Evolutionary conservation across 495 filamentous ascomycete species (phyloP).

Genomic region (Aspergillus carlsbadensis): DNA sequence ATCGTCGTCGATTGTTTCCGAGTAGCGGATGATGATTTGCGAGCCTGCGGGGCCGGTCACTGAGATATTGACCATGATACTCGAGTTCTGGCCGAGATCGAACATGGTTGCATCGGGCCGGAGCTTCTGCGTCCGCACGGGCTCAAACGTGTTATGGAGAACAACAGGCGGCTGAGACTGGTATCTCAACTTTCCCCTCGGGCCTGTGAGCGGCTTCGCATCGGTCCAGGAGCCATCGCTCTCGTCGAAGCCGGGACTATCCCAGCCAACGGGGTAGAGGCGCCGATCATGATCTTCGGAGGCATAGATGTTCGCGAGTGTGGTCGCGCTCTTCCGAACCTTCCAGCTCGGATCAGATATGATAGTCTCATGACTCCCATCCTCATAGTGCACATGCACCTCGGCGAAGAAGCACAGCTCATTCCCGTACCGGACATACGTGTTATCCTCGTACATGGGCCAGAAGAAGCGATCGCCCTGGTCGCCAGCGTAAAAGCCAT

Average conservation of each 20-base stretch:
- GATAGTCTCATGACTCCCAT: conserved; percentile 19
- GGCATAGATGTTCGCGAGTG: conserved; percentile 30
- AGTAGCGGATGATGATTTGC: conserved; percentile 27
- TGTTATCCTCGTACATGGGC: conserved; percentile 35
- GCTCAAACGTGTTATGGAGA: conserved; percentile 27
- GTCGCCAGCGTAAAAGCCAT: conserved; percentile 32
- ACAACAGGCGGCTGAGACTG: conserved; percentile 29
- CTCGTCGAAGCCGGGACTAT: conserved; percentile 18
- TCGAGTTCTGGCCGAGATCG: conserved; percentile 30
- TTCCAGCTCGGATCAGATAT: conserved; percentile 29
- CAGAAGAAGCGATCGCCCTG: conserved; percentile 33
- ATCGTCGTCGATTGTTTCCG: conserved; percentile 25
- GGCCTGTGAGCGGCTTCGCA: conserved; percentile 28
- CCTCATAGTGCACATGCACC: conserved; percentile 26
- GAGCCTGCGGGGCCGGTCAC: conserved; percentile 21
- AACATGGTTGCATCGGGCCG: conserved; percentile 18
- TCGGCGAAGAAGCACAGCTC: conserved; percentile 33
- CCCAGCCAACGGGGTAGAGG: conserved; percentile 25
- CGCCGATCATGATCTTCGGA: conserved; percentile 28
- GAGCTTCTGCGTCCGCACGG: conserved; percentile 17
- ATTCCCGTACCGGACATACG: conserved; percentile 31
- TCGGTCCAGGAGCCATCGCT: conserved; percentile 10
- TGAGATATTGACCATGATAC: conserved; percentile 21
- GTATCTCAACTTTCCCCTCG: conserved; percentile 25
- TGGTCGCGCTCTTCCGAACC: conserved; percentile 28